These are phyloP conservation scores for Antarctomyces pellizariae DNA, from an alignment of 495 filamentous ascomycete species.

Conservation along the genomic window DNA sequence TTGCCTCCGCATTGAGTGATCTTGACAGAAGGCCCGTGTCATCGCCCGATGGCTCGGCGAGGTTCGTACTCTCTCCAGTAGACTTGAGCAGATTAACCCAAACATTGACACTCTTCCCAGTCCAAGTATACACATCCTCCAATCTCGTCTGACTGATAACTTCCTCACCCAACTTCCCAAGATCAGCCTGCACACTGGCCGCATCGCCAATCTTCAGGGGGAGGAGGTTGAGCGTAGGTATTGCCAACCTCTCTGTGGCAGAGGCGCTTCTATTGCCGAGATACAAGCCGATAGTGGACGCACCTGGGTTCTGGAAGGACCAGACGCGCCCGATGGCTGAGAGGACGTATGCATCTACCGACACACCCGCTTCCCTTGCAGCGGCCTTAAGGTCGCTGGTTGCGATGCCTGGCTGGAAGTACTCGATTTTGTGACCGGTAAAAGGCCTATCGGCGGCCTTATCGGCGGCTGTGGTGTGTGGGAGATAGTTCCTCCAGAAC, in stretches of 20 bases:
- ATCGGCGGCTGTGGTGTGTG: constrained; percentile 6
- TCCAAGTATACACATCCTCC: constrained; percentile 22
- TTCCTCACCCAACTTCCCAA: constrained; percentile 17
- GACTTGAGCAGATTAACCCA: constrained; percentile 19
- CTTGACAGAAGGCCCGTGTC: too few relatives aligned
- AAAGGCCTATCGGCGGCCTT: constrained; percentile 1
- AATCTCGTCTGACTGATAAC: constrained; percentile 19
- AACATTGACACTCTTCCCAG: constrained; percentile 20
- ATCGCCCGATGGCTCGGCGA: too few relatives aligned
- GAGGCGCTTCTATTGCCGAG: constrained; percentile 28
- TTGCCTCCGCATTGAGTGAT: too few relatives aligned
- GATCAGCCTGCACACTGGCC: constrained; percentile 20
- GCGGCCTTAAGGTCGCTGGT: constrained; percentile 9
- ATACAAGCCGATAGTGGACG: constrained; percentile 29
- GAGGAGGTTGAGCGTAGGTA: constrained; percentile 29
- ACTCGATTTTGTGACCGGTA: too few relatives aligned
- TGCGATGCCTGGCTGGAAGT: constrained; percentile 15
- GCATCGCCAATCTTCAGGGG: constrained; percentile 21
- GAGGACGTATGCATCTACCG: constrained; percentile 25
- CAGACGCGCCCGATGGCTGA: constrained; percentile 23
- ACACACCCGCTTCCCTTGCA: constrained; percentile 17
- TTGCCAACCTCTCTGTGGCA: constrained; percentile 14
- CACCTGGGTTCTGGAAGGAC: constrained; percentile 5
- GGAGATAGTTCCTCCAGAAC: constrained; percentile 27
- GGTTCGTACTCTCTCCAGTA: background rate